These are phyloP conservation scores for Podila horticola DNA, from an alignment of 192 early-diverging fungal genomes.

Conservation along the genomic window DNA sequence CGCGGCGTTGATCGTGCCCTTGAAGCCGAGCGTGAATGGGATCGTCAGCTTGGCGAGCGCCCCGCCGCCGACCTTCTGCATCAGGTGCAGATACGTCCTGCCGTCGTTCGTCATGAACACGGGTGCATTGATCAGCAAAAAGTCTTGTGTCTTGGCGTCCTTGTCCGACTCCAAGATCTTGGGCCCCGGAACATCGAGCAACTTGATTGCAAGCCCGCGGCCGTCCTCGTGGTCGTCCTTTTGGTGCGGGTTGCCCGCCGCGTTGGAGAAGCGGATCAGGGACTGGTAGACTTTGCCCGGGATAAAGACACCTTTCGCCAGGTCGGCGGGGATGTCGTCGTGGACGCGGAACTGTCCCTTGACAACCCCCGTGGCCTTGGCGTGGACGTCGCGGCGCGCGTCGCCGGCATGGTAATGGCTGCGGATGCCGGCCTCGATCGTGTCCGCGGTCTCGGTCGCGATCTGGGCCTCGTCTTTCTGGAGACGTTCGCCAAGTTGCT, in stretches of 20 bases:
- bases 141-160: constrained; percentile 1
- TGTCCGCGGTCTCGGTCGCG: not conserved
- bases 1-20: constrained; percentile 5
- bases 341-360: not conserved
- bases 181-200: not conserved
- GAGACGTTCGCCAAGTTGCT: not conserved
- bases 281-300: not conserved
- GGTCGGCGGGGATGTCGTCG: constrained; percentile 5
- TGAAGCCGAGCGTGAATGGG: constrained; percentile 22
- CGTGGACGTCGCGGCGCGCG: constrained; percentile 6
- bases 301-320: constrained; percentile 1
- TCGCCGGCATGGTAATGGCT: not conserved
- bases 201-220: not conserved
- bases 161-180: not conserved
- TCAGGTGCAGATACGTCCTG: not conserved
- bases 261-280: constrained; percentile 2
- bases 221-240: not conserved
- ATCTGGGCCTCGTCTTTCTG: not conserved
- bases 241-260: not conserved
- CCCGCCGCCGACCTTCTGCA: not conserved
- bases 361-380: constrained; percentile 1
- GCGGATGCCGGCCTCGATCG: constrained; percentile 2
- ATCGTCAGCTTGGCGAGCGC: constrained; percentile 14
- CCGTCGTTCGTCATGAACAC: not conserved
- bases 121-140: not conserved